phyloP scores from a whole-genome alignment of 2,329 filamentous ascomycete genomes.

The Bipolaris bicolor region DNA sequence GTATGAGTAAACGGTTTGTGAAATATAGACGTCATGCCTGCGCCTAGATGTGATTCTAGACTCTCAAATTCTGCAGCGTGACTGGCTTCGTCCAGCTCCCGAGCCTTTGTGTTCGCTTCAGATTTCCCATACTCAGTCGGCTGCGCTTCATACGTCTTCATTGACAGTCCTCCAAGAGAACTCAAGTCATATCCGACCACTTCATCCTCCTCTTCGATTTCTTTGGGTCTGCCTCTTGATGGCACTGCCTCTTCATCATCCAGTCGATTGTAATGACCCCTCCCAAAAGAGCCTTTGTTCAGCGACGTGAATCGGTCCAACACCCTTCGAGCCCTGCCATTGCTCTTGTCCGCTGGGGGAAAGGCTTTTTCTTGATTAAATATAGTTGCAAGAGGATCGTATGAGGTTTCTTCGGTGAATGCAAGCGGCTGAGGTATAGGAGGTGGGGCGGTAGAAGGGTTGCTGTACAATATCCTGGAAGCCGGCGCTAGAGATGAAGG shows the following conservation, averaged over 20 bases:
- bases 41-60: slow-evolving; percentile 45
- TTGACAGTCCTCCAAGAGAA: slow-evolving; percentile 36
- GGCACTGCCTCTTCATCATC: slow-evolving; percentile 40
- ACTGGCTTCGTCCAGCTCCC: slow-evolving; percentile 38
- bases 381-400: slow-evolving; percentile 30
- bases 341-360: slow-evolving; percentile 24
- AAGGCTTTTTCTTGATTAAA: slow-evolving; percentile 28
- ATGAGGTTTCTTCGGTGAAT: slow-evolving; percentile 40
- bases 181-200: slow-evolving; percentile 37
- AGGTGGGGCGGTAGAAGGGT: slow-evolving; percentile 40
- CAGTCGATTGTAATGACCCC: slow-evolving; percentile 38
- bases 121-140: slow-evolving; percentile 15
- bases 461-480: slow-evolving; percentile 37
- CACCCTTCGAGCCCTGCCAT: slow-evolving; percentile 37
- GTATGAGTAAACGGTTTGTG: slow-evolving; percentile 44
- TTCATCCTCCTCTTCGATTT: slow-evolving; percentile 43
- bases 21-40: slow-evolving; percentile 45
- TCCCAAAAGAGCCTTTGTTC: slow-evolving; percentile 23
- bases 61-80: slow-evolving; percentile 46
- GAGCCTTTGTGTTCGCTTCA: slow-evolving; percentile 26
- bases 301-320: slow-evolving; percentile 42
- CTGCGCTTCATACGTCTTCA: slow-evolving; percentile 32
- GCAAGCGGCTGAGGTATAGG: slow-evolving; percentile 33
- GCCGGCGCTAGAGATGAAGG: slow-evolving; percentile 39
- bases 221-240: slow-evolving; percentile 19